phyloP scores from a whole-genome alignment of 345 rosid genomes.

The Zanthoxylum bungeanum region DNA sequence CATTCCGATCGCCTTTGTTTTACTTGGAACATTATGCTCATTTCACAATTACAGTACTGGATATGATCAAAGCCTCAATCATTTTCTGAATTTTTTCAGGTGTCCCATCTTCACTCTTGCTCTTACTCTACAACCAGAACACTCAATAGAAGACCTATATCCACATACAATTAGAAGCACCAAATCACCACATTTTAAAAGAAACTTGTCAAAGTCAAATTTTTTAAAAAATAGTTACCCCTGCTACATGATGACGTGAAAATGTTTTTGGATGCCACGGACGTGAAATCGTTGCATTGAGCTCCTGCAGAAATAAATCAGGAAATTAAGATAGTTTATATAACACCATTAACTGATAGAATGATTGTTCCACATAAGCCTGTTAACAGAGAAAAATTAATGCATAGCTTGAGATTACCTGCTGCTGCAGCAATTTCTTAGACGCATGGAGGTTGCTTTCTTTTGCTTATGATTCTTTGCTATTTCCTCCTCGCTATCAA shows the following conservation, averaged over 20 bases:
- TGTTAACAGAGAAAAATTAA: neutral
- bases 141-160: neutral
- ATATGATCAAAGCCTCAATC: neutral
- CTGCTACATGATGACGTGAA: conserved; percentile 84
- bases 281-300: conserved; percentile 52
- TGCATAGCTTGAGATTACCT: conserved; percentile 38
- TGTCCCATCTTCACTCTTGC: neutral
- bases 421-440: conserved; percentile 61
- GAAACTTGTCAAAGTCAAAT: conserved; percentile 2
- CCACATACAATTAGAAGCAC: neutral
- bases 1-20: neutral
- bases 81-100: neutral
- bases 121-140: neutral
- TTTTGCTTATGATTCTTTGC: conserved; percentile 59
- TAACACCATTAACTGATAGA: neutral
- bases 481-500: conserved; percentile 90
- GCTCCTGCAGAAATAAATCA: conserved; percentile 73
- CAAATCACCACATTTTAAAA: neutral
- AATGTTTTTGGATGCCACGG: conserved; percentile 83
- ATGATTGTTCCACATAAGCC: neutral
- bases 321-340: no score
- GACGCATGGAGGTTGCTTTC: conserved; percentile 49
- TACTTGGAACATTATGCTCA: neutral
- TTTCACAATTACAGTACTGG: neutral
- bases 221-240: conserved; percentile 41